A percentile compares a stretch with the other conserved stretches of the same genome.
Conservation (phyloP, 2,329 filamentous ascomycete species). For the Bipolaris cookei region DNA sequence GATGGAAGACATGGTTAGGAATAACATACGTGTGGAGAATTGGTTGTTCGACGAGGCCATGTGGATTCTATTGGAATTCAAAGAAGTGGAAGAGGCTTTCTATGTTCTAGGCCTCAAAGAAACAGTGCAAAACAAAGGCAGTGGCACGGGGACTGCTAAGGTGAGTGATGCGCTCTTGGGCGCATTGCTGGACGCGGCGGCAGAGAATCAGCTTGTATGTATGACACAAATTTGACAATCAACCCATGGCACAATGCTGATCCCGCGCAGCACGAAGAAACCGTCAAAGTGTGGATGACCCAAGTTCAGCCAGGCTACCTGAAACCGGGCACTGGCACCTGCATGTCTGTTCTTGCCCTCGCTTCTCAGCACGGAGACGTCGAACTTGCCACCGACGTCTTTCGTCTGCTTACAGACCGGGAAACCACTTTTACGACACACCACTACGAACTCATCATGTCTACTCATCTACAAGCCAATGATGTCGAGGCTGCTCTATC, state of each 20-base stretch:
- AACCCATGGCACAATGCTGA: constrained; percentile 12
- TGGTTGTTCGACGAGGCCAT: constrained; percentile 85
- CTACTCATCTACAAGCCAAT: constrained; percentile 67
- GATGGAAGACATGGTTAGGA: constrained; percentile 69
- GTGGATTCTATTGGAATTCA: constrained; percentile 72
- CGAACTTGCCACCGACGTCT: constrained; percentile 71
- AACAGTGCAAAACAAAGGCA: constrained; percentile 22
- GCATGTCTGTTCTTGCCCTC: constrained; percentile 72
- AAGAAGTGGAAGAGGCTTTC: constrained; percentile 79
- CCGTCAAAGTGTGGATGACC: constrained; percentile 73
- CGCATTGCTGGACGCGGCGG: constrained; percentile 77
- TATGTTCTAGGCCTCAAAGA: constrained; percentile 62
- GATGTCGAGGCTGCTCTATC: constrained; percentile 72
- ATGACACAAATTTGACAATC: background rate
- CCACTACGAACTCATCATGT: constrained; percentile 81
- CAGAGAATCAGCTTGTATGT: constrained; percentile 63
- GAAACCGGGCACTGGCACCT: constrained; percentile 68
- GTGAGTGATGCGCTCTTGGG: constrained; percentile 68
- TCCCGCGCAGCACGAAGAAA: constrained; percentile 62
- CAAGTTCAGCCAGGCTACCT: constrained; percentile 66
- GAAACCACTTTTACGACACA: constrained; percentile 64
- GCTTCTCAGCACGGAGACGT: constrained; percentile 73
- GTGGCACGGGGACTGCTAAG: constrained; percentile 31
- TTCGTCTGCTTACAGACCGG: constrained; percentile 68
- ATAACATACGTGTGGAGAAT: constrained; percentile 61